Base-by-base conservation (phyloP, 2,329 filamentous ascomycete genomes). In the Diaporthe vaccinii region DNA sequence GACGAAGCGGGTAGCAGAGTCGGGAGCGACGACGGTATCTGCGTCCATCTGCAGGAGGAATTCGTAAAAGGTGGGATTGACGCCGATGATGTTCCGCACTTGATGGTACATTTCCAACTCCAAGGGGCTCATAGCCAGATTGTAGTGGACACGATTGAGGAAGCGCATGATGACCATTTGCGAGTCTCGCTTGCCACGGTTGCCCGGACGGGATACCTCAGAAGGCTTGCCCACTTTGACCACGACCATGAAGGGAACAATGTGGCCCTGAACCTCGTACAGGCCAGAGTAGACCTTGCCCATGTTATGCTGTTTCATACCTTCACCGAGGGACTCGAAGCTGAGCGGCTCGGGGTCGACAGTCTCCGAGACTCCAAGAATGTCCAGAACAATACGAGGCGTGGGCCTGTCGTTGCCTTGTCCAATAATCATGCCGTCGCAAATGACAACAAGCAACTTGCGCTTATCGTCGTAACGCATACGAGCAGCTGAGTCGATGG, bases 131-230 rank as follows among this genome's bases (percentile, higher is more conserved):
- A 99, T 99, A 31, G 97, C 87, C 74, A 96, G 88, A 83, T 98
- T 98, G 89, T 99, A 98, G 87, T 99, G 97, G 67, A 99, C 95
- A 78, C 97, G 95, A 90, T 99, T 98, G 82, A 99, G 91, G 93
- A 99, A 99, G 78, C 97, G 93, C 97, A 99, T 99, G 77, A 98
- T 87, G 78, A 99, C 89, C 93, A 99, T 98, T 85, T 99, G 97
- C 72, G 97, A 98, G 85, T 99, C 97, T 90, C 97, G 96, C 90
- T 99, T 99, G 85, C 97, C 97, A 89, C 97, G 94, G 87, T 99
- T 99, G 84, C 97, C 97, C 76, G 97, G 86, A 81, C 98, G 98
- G 28, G 95, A 93, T 78, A 98, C 96, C 84, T 99, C 97, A 3
- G 96, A 98, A 80, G 98, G 95, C 86, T 99, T 99, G 82, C 97